A percentile compares a stretch with the other conserved stretches of the same genome.
These are phyloP conservation scores for Nicotiana rustica DNA, from an alignment of 305 asterid genomes.

Conservation along the genomic window DNA sequence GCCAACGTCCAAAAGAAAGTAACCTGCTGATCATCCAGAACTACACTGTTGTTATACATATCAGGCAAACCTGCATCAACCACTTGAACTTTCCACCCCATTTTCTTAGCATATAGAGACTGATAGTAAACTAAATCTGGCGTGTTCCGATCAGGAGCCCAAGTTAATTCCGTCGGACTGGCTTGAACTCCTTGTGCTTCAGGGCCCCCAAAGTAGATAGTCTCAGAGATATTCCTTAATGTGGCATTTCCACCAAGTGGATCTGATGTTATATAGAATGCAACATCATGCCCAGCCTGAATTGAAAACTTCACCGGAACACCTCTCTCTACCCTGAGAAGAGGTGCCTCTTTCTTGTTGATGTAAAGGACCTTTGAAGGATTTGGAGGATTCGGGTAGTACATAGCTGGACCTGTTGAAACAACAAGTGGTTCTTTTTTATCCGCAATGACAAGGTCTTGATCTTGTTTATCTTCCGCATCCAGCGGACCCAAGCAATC, in stretches of 20 bases:
- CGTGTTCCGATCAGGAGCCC: conserved; percentile 97
- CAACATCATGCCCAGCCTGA: conserved; percentile 98
- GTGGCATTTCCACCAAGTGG: conserved; percentile 98
- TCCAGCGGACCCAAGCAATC: conserved; percentile 95
- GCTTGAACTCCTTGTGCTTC: conserved; percentile 95
- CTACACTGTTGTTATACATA: conserved; percentile 90
- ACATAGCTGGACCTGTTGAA: conserved; percentile 75
- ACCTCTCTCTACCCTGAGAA: conserved; percentile 95
- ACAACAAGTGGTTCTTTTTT: conserved; percentile 87
- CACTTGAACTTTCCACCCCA: conserved; percentile 99
- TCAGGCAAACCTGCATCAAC: conserved; percentile 98
- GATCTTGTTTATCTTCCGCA: conserved; percentile 94
- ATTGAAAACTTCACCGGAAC: conserved; percentile 89
- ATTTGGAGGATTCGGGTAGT: conserved; percentile 95
- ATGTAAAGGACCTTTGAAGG: conserved; percentile 87
- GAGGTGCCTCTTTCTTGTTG: conserved; percentile 94
- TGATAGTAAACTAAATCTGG: conserved; percentile 96
- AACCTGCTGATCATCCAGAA: conserved; percentile 97
- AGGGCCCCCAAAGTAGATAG: conserved; percentile 91
- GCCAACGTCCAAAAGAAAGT: conserved; percentile 94
- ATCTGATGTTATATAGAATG: conserved; percentile 90
- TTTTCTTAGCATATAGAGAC: conserved; percentile 75
- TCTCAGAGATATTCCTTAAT: conserved; percentile 77
- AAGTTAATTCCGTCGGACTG: conserved; percentile 75
- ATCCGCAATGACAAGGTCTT: conserved; percentile 91